Conservation (phyloP, 805 yeast genomes). For the Yamadazyma endophytica region DNA sequence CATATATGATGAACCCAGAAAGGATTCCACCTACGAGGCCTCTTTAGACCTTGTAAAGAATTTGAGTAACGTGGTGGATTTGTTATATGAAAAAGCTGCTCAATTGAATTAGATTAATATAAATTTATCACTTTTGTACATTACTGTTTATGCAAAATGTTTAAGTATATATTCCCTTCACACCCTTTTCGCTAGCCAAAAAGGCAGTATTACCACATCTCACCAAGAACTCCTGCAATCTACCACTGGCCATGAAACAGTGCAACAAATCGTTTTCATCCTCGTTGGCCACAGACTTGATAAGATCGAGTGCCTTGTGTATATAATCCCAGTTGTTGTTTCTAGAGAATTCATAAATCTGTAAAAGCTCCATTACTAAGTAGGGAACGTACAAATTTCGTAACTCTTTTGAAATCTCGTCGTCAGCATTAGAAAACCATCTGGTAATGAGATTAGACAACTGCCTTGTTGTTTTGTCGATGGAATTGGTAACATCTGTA, state of each 20-base stretch:
- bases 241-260: constrained; percentile 56
- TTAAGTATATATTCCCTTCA: constrained; percentile 37
- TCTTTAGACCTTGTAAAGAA: constrained; percentile 83
- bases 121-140: constrained; percentile 2
- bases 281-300: constrained; percentile 67
- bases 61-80: constrained; percentile 83
- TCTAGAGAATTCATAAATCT: constrained; percentile 39
- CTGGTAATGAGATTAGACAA: constrained; percentile 23
- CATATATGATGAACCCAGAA: constrained; percentile 82
- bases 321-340: constrained; percentile 42
- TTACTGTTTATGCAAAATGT: constrained; percentile 14
- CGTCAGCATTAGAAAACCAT: constrained; percentile 33
- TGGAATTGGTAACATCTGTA: constrained; percentile 30
- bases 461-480: constrained; percentile 28
- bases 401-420: constrained; percentile 43
- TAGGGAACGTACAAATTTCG: constrained; percentile 72
- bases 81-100: constrained; percentile 90
- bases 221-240: constrained; percentile 49
- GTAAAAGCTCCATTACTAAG: constrained; percentile 62
- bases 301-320: constrained; percentile 53
- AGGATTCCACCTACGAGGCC: constrained; percentile 84
- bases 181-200: constrained; percentile 42
- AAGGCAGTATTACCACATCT: constrained; percentile 57
- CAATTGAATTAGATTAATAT: constrained; percentile 52
- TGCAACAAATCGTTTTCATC: constrained; percentile 51